A percentile compares a stretch with the other conserved stretches of the same genome.
Evolutionary conservation across 2,329 filamentous ascomycete species (phyloP).

Genomic region (Clarireedia hainanense): DNA sequence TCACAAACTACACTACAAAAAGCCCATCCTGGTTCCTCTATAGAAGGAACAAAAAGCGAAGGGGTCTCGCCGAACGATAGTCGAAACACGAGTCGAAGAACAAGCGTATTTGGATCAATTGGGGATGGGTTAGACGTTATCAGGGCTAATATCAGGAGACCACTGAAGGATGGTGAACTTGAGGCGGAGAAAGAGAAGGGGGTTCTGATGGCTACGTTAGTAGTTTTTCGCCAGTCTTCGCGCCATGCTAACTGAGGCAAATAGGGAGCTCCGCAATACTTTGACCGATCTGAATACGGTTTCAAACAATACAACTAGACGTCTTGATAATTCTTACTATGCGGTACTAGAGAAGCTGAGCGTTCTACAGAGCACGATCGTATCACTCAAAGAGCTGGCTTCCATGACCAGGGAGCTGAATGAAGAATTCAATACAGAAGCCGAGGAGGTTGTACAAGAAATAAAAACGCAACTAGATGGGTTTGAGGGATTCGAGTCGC

Average conservation of each 20-base stretch:
- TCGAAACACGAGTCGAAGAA: constrained; percentile 37
- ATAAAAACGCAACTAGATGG: constrained; percentile 44
- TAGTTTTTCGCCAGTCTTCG: constrained; percentile 6
- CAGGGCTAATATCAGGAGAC: constrained; percentile 12
- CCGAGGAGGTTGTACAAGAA: constrained; percentile 51
- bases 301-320: constrained; percentile 54
- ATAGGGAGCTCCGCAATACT: constrained; percentile 45
- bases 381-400: constrained; percentile 59
- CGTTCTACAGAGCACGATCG: constrained; percentile 55
- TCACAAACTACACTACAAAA: constrained; percentile 17
- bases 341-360: constrained; percentile 62
- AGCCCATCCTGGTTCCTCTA: neutral
- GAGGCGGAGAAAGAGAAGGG: constrained; percentile 36
- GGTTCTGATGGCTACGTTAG: constrained; percentile 35
- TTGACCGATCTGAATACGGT: constrained; percentile 48
- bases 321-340: constrained; percentile 68
- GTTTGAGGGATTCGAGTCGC: constrained; percentile 55
- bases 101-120: constrained; percentile 33
- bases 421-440: constrained; percentile 50
- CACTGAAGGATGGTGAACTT: constrained; percentile 33
- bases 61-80: constrained; percentile 37
- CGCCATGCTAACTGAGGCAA: constrained; percentile 2
- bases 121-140: constrained; percentile 8
- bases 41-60: constrained; percentile 29
- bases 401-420: constrained; percentile 50